Percentiles rank a stretch among this genome's conserved stretches.
phyloP scores from a whole-genome alignment of 176 grass and related monocot genomes.

The Lolium perenne region DNA sequence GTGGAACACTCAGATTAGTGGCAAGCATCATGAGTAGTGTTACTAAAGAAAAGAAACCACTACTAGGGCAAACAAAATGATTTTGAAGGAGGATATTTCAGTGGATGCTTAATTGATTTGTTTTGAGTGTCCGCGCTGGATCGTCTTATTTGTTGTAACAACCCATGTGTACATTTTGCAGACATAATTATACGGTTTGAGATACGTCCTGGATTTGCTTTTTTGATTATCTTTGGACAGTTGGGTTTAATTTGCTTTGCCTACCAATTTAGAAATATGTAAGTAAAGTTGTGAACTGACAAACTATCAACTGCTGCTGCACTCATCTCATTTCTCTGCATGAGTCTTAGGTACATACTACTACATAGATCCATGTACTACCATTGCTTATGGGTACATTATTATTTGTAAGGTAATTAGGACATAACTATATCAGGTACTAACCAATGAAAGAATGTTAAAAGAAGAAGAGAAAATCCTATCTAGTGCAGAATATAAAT shows the following conservation, averaged over 20 bases:
- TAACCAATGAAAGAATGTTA: constrained; percentile 6
- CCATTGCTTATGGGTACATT: neutral
- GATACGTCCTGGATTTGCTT: neutral
- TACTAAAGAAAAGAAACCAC: neutral
- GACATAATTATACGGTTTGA: neutral
- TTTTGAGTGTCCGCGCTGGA: constrained; percentile 20
- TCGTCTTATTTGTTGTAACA: constrained; percentile 41
- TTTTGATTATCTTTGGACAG: neutral
- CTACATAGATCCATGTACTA: constrained; percentile 18
- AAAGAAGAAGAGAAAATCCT: neutral
- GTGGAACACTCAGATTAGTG: neutral
- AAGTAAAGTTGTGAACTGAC: neutral
- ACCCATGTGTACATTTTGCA: constrained; percentile 29
- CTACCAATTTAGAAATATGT: neutral
- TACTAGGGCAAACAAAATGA: neutral
- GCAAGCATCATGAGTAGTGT: neutral
- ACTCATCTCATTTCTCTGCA: constrained; percentile 14
- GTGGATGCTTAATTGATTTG: constrained; percentile 11
- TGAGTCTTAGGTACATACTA: constrained; percentile 4
- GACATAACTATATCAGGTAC: constrained; percentile 20
- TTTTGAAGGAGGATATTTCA: neutral
- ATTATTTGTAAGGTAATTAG: constrained; percentile 44
- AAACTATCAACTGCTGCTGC: constrained; percentile 13
- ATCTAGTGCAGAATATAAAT: constrained; percentile 31
- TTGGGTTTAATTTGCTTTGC: neutral